These are phyloP conservation scores for Aspergillus conjunctus DNA, from an alignment of 495 filamentous ascomycete genomes.

Conservation along the genomic window DNA sequence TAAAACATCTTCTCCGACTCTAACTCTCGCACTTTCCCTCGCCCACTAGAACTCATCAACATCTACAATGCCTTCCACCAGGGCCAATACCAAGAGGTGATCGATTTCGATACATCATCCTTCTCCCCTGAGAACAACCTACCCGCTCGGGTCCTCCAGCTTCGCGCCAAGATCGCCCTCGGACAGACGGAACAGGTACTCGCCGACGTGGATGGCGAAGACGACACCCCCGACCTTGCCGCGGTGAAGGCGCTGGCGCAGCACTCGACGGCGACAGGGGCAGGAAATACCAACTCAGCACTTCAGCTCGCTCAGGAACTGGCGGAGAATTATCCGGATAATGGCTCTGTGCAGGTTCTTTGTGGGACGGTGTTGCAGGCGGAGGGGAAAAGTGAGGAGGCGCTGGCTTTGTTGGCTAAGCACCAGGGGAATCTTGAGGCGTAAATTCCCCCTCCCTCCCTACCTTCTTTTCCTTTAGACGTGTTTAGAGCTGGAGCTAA, in stretches of 20 bases:
- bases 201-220: conserved; percentile 63
- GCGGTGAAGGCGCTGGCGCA: conserved; percentile 80
- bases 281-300: conserved; percentile 62
- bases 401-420: conserved; percentile 71
- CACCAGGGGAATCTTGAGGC: conserved; percentile 83
- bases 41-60: conserved; percentile 79
- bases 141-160: conserved; percentile 75
- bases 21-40: conserved; percentile 13
- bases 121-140: conserved; percentile 76
- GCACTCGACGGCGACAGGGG: conserved; percentile 35
- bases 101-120: conserved; percentile 75
- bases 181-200: conserved; percentile 74
- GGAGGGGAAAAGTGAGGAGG: conserved; percentile 79
- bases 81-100: conserved; percentile 79
- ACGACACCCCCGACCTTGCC: conserved; percentile 68
- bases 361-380: conserved; percentile 76
- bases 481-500: conserved; percentile 1
- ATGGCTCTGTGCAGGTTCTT: conserved; percentile 77
- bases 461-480: neutral
- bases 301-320: conserved; percentile 65
- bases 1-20: conserved; percentile 6
- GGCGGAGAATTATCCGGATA: conserved; percentile 64
- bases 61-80: conserved; percentile 95
- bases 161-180: conserved; percentile 79
- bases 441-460: conserved; percentile 43